A percentile compares a stretch with the other conserved stretches of the same genome.
phyloP scores from a whole-genome alignment of 1,139 yeast genomes.

The Ogataea hybrid region DNA sequence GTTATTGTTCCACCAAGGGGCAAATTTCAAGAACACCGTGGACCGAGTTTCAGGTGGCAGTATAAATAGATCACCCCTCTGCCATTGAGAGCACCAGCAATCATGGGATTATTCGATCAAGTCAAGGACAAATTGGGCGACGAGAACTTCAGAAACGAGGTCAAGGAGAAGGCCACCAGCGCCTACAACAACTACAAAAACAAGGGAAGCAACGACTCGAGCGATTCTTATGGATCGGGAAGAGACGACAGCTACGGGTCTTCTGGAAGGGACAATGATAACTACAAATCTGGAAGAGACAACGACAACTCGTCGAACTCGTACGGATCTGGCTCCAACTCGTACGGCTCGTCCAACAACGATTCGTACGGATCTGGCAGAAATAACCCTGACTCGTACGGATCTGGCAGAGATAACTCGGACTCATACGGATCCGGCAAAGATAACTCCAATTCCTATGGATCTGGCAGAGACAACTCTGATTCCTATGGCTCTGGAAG shows the following conservation, averaged over 20 bases:
- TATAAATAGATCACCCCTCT: slow-evolving; percentile 5
- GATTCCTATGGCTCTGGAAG: slow-evolving; percentile 8
- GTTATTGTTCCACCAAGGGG: slow-evolving; percentile 4
- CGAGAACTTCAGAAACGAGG: slow-evolving; percentile 23
- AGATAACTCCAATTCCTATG: background rate
- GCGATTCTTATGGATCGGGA: slow-evolving; percentile 19
- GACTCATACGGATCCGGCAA: no score
- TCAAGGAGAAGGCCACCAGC: slow-evolving; percentile 24
- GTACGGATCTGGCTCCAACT: background rate
- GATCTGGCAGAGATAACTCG: no score
- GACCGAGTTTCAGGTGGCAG: slow-evolving; percentile 5
- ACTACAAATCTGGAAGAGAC: no score
- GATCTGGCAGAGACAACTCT: background rate
- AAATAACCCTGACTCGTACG: no score
- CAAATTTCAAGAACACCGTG: slow-evolving; percentile 1
- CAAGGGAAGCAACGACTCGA: slow-evolving; percentile 18
- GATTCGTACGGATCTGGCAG: no score
- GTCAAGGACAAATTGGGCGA: slow-evolving; percentile 27
- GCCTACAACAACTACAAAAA: slow-evolving; percentile 23
- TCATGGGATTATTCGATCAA: slow-evolving; percentile 32
- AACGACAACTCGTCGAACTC: no score
- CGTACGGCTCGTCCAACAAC: no score
- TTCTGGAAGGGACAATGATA: background rate
- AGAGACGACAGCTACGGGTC: slow-evolving; percentile 15
- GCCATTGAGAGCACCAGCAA: slow-evolving; percentile 5